Base-by-base conservation (phyloP, 495 filamentous ascomycete species). In the Aspergillus nidulans region DNA sequence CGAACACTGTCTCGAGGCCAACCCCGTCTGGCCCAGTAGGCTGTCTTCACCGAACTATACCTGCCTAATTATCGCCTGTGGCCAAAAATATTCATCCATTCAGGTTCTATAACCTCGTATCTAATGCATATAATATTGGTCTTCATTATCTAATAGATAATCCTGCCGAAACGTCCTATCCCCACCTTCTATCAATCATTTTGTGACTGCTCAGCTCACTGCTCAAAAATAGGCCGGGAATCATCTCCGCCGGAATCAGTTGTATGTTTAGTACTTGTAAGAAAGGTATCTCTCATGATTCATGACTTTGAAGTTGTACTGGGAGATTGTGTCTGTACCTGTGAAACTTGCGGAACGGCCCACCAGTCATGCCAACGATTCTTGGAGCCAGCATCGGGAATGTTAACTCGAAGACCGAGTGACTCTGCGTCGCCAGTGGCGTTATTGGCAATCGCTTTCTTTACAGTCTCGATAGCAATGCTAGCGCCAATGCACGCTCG, bases 361-460 rank as follows among this genome's bases (percentile, higher is more conserved):
- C 89, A 94, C 83, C 85, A 90, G 59, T 85, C 83, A 72, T 88
- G 83, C 74, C 87, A 86, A 38, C 67, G 73, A 18, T 69, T 63
- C 60, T 81, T 79, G 4, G 75, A 67, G 7, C 74, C 80, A 6
- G 75, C 63, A 34, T 71, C 71, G 1, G 83, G 83, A 39, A 88
- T 76, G 49, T 74, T 76, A 8, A 85, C 81, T 48, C 70, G 55
- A 25, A 73, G 55, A 18, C 63, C 76, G n/a, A 80, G 8, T 26
- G 45, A 21, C 40, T 47, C 13, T 10, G 28, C 25, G 6, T 20
- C 19, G 4, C 34, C 43, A 20, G 40, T 6, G 18, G 10, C n/a
- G 12, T 46, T 46, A 18, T 46, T 46, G 10, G 34, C 20, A 15
- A 55, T 32, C 0, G 69, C 72, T 60, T 79, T 81, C 66, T 80